Base-by-base conservation (phyloP, 371 early-diverging fungal species). In the Thermomucor indicae-seudaticae region DNA sequence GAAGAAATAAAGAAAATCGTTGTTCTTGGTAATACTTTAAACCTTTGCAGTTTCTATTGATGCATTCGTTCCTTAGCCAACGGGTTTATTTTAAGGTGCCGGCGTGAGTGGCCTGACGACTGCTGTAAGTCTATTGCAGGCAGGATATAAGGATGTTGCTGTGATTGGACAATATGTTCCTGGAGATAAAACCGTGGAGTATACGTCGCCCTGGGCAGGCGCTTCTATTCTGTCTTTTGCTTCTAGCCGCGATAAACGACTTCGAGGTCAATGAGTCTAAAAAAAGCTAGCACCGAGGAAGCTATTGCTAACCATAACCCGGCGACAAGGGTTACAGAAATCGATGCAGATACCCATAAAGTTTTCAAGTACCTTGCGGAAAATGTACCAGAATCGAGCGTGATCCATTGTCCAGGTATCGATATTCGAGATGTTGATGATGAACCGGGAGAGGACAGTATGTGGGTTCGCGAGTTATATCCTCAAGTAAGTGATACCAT, bases 61-160 rank as follows among this genome's bases (percentile, higher is more conserved):
- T n/a, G n/a, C n/a, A n/a, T n/a, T n/a, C n/a, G n/a, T n/a, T n/a
- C n/a, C n/a, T n/a, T n/a, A n/a, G n/a, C n/a, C n/a, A n/a, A n/a
- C n/a, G n/a, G n/a, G n/a, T n/a, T 37, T 37, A 5, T 37, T 3
- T 5, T 16, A 5, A 72, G 91, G 91, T 16, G 87, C 86, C 14
- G 93, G 93, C 54, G 93, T 91, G 1, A 70, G 72, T 41, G 91
- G 93, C 3, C 62, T 92, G 39, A 87, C 89, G 11, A 79, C 81
- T 1, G 90, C 84, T 6, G 51, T 84, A 8, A 29, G 67, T 24
- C 57, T 86, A 29, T 73, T 80, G 43, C 58, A 68, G 57, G 58
- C 67, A 30, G 75, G 79, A 6, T 73, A 75, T 52, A 69, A 64
- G 27, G 64, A 80, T 58, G 82, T 85, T 1, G 73, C 65, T 5